Percentiles rank a stretch among this genome's conserved stretches.
Conservation (phyloP, 169 alveolate genomes). For the Babesia bovis region DNA sequence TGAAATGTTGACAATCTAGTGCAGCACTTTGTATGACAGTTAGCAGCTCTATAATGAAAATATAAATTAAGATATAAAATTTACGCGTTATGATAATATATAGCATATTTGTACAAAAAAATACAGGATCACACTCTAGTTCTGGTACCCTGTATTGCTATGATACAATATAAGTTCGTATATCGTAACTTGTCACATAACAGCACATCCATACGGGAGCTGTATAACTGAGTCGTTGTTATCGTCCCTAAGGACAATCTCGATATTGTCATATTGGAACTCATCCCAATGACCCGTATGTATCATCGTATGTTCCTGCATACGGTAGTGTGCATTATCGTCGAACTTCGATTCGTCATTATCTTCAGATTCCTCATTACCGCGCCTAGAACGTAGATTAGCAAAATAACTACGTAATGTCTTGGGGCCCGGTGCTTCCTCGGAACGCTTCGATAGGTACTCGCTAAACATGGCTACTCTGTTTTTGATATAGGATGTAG, state of each 20-base stretch:
- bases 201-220: conserved; percentile 65
- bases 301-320: conserved; percentile 47
- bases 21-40: too few species aligned
- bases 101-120: too few species aligned
- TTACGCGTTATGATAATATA: too few species aligned
- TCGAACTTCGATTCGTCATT: conserved; percentile 4
- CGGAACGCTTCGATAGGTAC: conserved; percentile 31
- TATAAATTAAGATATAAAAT: too few species aligned
- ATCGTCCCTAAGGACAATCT: conserved; percentile 52
- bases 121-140: too few species aligned
- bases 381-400: neutral
- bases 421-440: neutral
- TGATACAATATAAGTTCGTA: too few species aligned
- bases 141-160: too few species aligned
- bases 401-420: conserved; percentile 6
- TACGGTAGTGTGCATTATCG: conserved; percentile 51
- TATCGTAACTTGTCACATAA: too few species aligned
- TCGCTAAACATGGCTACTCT: conserved; percentile 39
- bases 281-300: conserved; percentile 69
- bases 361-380: neutral
- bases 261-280: conserved; percentile 63
- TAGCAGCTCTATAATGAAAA: too few species aligned
- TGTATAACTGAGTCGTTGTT: conserved; percentile 38
- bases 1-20: too few species aligned
- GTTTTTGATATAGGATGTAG: neutral